A percentile compares a stretch with the other conserved stretches of the same genome.
Evolutionary conservation across 805 yeast species (phyloP).

Genomic region (Candida silvicultrix): DNA sequence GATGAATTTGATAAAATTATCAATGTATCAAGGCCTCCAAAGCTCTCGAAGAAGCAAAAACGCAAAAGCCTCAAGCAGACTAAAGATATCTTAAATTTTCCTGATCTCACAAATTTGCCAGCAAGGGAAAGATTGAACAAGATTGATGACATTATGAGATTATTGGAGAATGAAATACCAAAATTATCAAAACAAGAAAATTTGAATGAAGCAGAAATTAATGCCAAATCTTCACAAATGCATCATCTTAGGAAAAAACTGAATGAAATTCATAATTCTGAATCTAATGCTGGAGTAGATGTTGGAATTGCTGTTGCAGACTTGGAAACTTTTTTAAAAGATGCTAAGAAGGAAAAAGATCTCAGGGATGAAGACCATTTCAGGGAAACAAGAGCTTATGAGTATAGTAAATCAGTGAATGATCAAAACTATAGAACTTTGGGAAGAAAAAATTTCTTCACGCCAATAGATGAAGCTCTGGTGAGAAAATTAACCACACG

Average conservation of each 20-base stretch:
- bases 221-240: conserved; percentile 2
- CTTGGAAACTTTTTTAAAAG: conserved; percentile 36
- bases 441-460: conserved; percentile 32
- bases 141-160: conserved; percentile 1
- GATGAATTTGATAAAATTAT: conserved; percentile 1
- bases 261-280: neutral
- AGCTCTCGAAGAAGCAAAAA: neutral
- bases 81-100: neutral
- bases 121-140: neutral
- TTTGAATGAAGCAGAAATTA: neutral
- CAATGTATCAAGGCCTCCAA: neutral
- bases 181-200: neutral
- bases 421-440: conserved; percentile 31
- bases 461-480: conserved; percentile 23
- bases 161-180: neutral
- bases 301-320: conserved; percentile 10
- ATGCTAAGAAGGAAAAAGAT: conserved; percentile 35
- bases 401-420: conserved; percentile 37
- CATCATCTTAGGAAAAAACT: neutral
- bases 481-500: conserved; percentile 7
- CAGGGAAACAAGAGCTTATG: conserved; percentile 44
- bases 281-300: neutral
- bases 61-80: neutral
- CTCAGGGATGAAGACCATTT: conserved; percentile 36
- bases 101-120: neutral